phyloP scores from a whole-genome alignment of 2,329 filamentous ascomycete species.

The Alternaria hordeiaustralica region DNA sequence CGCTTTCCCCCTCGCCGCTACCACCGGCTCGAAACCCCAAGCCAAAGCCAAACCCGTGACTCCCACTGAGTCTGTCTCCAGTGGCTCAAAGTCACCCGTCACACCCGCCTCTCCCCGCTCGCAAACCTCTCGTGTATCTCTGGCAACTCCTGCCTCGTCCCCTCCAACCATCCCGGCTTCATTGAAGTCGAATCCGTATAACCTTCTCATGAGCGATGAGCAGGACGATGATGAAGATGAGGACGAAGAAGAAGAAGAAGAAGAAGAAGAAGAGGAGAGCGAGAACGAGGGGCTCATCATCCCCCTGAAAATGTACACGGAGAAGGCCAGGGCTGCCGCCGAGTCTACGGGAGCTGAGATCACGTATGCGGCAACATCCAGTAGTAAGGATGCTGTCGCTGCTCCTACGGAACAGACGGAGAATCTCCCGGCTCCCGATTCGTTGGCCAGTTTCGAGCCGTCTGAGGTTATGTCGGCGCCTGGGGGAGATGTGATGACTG shows the following conservation, averaged over 20 bases:
- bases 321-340: not conserved
- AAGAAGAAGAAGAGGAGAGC: not conserved
- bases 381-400: no score
- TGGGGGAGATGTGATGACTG: not conserved
- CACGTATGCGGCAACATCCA: no score
- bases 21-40: not conserved
- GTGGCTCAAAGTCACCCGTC: not conserved
- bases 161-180: not conserved
- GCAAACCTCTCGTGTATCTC: not conserved
- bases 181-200: not conserved
- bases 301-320: not conserved
- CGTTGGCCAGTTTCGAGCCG: not conserved
- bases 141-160: not conserved
- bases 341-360: not conserved
- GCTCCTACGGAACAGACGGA: not conserved
- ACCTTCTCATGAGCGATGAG: not conserved
- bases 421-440: not conserved
- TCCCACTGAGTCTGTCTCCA: not conserved
- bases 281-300: not conserved
- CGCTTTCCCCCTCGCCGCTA: not conserved
- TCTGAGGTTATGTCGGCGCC: not conserved
- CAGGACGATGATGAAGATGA: not conserved
- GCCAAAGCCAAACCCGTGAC: not conserved
- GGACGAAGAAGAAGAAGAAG: not conserved
- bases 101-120: not conserved